phyloP scores from a whole-genome alignment of 176 grass and related monocot species.

The barley (Hordeum vulgare) region MorexV3_pseudomolecules_assembly NC_058520.1:239138990-239139489 shows the following conservation, averaged over 20 bases:
- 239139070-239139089: conserved; percentile 13
- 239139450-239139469: conserved; percentile 15
- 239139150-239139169: not conserved
- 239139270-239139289: conserved; percentile 87
- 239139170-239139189: not conserved
- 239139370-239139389: conserved; percentile 87
- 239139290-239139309: conserved; percentile 80
- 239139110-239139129: conserved; percentile 19
- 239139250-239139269: conserved; percentile 95
- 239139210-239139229: conserved; percentile 89
- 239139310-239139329: conserved; percentile 48
- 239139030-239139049: conserved; percentile 9
- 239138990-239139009: conserved; percentile 60
- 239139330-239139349: conserved; percentile 54
- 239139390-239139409: conserved; percentile 68
- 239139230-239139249: conserved; percentile 97
- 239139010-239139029: conserved; percentile 30
- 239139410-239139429: conserved; percentile 95
- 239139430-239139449: conserved; percentile 94
- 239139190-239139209: not conserved
- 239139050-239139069: conserved; percentile 1
- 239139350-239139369: conserved; percentile 51
- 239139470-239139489: not conserved
- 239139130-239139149: not conserved
- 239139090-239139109: conserved; percentile 8